These are phyloP conservation scores for Diaporthe humulicola DNA, from an alignment of 2,329 filamentous ascomycete genomes.

Conservation along the genomic window DNA sequence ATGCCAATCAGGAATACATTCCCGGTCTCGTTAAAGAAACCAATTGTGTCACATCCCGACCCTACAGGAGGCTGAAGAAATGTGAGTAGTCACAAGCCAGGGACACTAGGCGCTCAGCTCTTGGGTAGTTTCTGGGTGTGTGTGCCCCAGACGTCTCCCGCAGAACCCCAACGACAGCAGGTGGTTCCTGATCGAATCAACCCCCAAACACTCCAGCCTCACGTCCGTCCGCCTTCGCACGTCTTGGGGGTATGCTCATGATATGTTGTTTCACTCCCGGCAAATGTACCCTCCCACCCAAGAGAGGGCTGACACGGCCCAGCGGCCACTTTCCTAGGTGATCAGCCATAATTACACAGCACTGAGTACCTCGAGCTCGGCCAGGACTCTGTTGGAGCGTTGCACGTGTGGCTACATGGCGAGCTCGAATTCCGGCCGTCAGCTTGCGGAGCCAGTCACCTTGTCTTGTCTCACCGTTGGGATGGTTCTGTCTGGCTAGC, in stretches of 20 bases:
- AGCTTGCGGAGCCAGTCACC: conserved; percentile 10
- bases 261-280: conserved; percentile 1
- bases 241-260: neutral
- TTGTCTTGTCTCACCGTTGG: conserved; percentile 3
- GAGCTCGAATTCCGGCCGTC: neutral
- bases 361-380: neutral
- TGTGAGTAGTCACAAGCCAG: conserved; percentile 27
- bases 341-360: conserved; percentile 17
- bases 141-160: neutral
- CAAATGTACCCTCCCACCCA: neutral
- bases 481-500: conserved; percentile 23
- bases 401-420: conserved; percentile 28
- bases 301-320: conserved; percentile 14
- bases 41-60: conserved; percentile 18
- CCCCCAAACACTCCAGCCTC: conserved; percentile 12
- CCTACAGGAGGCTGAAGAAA: neutral
- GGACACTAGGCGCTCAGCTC: conserved; percentile 20
- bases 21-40: conserved; percentile 9
- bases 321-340: neutral
- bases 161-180: neutral
- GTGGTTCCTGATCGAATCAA: conserved; percentile 11
- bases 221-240: neutral
- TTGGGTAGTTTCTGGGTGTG: no score
- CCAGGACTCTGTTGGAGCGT: conserved; percentile 1
- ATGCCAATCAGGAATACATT: conserved; percentile 30